Conservation (phyloP, 2,329 filamentous ascomycete species). For the Sarocladium kiliense region DNA sequence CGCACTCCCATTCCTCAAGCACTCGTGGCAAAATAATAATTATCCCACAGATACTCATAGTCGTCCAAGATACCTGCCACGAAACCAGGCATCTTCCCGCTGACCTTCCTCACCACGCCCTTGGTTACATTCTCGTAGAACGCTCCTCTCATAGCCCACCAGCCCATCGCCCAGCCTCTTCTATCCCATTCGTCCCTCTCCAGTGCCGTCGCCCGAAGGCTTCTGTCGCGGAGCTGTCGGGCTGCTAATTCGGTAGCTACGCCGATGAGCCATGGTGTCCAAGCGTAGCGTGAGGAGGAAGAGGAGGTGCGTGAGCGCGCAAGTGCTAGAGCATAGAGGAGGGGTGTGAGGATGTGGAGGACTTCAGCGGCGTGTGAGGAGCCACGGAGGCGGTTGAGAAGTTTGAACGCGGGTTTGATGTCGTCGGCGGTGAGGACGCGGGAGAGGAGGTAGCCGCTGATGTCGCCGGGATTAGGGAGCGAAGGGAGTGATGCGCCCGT, state of each 20-base stretch:
- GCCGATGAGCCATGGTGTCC: conserved; percentile 88
- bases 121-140: conserved; percentile 93
- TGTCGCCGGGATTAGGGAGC: conserved; percentile 74
- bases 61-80: conserved; percentile 85
- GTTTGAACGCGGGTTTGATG: conserved; percentile 82
- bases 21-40: conserved; percentile 81
- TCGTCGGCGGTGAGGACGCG: conserved; percentile 94
- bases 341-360: conserved; percentile 84
- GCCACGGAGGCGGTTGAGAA: conserved; percentile 79
- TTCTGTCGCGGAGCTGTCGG: conserved; percentile 71
- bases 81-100: conserved; percentile 72
- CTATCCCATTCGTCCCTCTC: conserved; percentile 88
- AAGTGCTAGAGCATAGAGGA: conserved; percentile 80
- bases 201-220: conserved; percentile 75
- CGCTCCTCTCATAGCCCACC: conserved; percentile 96
- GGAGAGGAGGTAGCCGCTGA: conserved; percentile 79
- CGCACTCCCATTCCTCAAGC: conserved; percentile 18
- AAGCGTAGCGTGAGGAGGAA: conserved; percentile 29
- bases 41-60: conserved; percentile 97
- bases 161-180: conserved; percentile 83
- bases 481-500: conserved; percentile 82
- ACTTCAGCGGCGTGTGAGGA: conserved; percentile 73
- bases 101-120: conserved; percentile 65
- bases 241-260: conserved; percentile 82
- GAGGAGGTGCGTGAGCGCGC: conserved; percentile 67